These are phyloP conservation scores for Dunaliella primolecta DNA, from an alignment of 139 green algal genomes.

Conservation along the genomic window DNA sequence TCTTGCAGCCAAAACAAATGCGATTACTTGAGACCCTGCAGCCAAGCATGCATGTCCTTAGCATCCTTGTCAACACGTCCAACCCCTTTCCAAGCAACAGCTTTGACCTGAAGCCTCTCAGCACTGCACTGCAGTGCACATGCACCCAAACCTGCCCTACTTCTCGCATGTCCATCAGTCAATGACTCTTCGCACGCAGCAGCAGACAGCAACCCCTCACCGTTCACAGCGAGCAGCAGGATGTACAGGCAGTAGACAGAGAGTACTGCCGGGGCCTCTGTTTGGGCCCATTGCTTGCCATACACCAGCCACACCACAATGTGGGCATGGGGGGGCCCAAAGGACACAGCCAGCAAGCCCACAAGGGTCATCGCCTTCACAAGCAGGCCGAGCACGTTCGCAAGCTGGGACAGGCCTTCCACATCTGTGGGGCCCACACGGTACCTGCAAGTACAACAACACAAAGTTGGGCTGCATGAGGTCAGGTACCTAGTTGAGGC, in stretches of 20 bases:
- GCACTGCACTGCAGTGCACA: too few relatives aligned
- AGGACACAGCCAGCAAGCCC: conserved; percentile 61
- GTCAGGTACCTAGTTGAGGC: too few relatives aligned
- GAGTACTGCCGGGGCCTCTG: conserved; percentile 68
- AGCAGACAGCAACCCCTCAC: conserved; percentile 21
- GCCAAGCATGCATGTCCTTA: too few relatives aligned
- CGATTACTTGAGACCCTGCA: too few relatives aligned
- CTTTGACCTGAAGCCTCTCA: too few relatives aligned
- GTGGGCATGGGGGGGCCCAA: conserved; percentile 77
- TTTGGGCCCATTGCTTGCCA: conserved; percentile 58
- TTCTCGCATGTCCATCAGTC: too few relatives aligned
- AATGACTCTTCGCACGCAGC: too few relatives aligned
- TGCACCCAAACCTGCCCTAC: too few relatives aligned
- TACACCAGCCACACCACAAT: conserved; percentile 72
- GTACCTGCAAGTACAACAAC: background rate
- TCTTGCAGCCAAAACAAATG: too few relatives aligned
- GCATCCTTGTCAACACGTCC: too few relatives aligned
- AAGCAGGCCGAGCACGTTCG: conserved; percentile 49
- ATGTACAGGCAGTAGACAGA: conserved; percentile 76
- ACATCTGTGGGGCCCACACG: background rate
- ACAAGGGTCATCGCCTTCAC: conserved; percentile 53
- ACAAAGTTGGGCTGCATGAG: too few relatives aligned
- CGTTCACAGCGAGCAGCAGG: conserved; percentile 68
- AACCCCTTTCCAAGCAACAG: too few relatives aligned
- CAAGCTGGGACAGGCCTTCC: conserved; percentile 24